Evolutionary conservation across 2,329 filamentous ascomycete species (phyloP), one percentile per base, ranked within the genome.

Genomic region (Fusarium udum): DNA sequence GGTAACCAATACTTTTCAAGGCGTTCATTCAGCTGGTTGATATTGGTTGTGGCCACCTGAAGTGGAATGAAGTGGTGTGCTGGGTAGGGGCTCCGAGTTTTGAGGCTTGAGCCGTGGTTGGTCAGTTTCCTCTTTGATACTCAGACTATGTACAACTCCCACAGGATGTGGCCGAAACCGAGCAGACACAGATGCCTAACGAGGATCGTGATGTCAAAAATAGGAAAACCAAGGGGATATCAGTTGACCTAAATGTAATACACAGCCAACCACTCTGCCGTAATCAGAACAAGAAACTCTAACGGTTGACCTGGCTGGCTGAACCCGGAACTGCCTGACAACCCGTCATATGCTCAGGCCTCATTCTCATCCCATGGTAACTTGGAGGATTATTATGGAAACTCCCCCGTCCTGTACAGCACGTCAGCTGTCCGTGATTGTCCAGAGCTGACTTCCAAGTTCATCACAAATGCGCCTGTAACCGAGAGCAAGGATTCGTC

Each of bases 31-130:
- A 68, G 59, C 39, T 74, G 40, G 32, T 57, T 40, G 28, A 61
- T 57, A 28, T 67, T 58, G 39, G 26, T 36, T 48, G 53, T 46
- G 56, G 40, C 45, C 16, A 43, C 61, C 46, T 57, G 31, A n/a
- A 42, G 39, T 61, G 69, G 65, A 73, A 73, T 67, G 61, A 69
- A 28, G 61, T 71, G 71, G 66, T 73, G 52, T 61, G 55, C 31
- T 52, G 28, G 32, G 56, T 58, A 66, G 46, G 59, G 64, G 57
- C 36, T 42, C 43, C 39, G 42, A 46, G 45, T 56, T 61, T n/a
- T 43, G 32, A 59, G 53, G 37, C 62, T 55, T 52, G 43, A 61
- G 61, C 36, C 32, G 22, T 73, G 61, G 68, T 73, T 72, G 62
- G 70, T 7, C 24, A 49, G 18, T 14, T 37, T 28, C 32, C 36